Base-by-base conservation (phyloP, 164 flowering plant species). In the Piper betle region DNA sequence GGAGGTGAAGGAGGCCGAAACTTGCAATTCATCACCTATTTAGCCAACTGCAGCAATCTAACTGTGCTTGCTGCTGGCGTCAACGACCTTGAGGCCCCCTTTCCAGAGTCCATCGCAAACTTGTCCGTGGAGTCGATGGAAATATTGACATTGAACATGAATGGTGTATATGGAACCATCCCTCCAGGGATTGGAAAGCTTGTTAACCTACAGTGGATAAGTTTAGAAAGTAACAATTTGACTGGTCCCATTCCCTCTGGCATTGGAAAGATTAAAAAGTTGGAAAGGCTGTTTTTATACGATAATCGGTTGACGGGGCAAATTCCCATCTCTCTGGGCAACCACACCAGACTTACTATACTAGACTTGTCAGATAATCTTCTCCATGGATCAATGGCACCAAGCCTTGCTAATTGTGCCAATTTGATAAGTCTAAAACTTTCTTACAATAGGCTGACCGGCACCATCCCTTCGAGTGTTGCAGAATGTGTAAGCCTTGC, bases 401-500 rank as follows among this genome's bases (percentile, higher is more conserved):
- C 48, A 3, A 39, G 46, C 39, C 57, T 62, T 0, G 46, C 20
- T 7, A 38, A 53, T 46, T 46, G 50, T 9, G 12, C 3, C 10
- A 5, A 5, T 46, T 15, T 46, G 50, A 2, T 10, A 3, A 12
- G 7, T 46, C 50, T 46, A 10, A 2, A 5, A 10, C 50, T 46
- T 46, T 15, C 3, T 0, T 5, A 6, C 50, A 46, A 46, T 46
- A 12, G 11, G 33, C 33, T 25, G 33, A 25, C 33, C 33, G 33
- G 33, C 33, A 25, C 33, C 33, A 25, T 25, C 33, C 33, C 33
- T 25, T 25, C 33, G 33, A 25, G 33, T 25, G 33, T 25, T 25
- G 2, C 33, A 25, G 33, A 25, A 2, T 72, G 75, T 54, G 39
- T 40, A 11, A 58, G 17, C 20, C 66, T 65, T 40, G 40, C n/a